These are phyloP conservation scores for Endoconidiophora polonica DNA, from an alignment of 2,329 filamentous ascomycete species.

Conservation along the genomic window DNA sequence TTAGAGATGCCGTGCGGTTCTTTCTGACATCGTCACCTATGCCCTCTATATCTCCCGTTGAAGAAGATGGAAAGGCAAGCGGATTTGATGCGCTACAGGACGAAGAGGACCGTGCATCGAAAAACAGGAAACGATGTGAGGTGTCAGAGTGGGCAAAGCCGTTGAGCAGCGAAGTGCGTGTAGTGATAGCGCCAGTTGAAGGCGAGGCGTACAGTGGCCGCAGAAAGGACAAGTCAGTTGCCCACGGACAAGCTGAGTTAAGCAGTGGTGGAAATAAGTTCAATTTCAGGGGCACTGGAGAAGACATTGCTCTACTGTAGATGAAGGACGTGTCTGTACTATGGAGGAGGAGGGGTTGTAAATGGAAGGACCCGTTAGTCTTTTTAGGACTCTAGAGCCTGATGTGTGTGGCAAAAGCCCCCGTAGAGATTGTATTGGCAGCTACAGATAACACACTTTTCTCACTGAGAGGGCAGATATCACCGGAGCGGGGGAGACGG, in stretches of 20 bases:
- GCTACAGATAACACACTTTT: no score
- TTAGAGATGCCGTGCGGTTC: constrained; percentile 33
- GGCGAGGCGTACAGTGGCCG: constrained; percentile 40
- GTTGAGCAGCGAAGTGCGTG: constrained; percentile 47
- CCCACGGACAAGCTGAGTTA: constrained; percentile 65
- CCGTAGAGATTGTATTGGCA: no score
- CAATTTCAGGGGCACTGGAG: constrained; percentile 19
- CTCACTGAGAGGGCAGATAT: no score
- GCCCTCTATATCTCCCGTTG: neutral
- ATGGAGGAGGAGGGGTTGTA: no score
- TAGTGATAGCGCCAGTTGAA: constrained; percentile 57
- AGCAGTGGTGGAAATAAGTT: constrained; percentile 47
- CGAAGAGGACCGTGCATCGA: constrained; percentile 26
- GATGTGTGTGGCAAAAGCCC: no score
- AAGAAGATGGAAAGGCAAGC: constrained; percentile 16
- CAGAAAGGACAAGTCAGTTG: constrained; percentile 47
- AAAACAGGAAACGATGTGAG: constrained; percentile 51
- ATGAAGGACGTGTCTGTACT: no score
- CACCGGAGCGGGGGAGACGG: no score
- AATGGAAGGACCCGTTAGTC: no score
- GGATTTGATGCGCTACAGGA: constrained; percentile 4
- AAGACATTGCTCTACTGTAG: no score
- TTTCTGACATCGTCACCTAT: constrained; percentile 11
- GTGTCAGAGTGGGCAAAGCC: constrained; percentile 46
- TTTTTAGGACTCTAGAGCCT: no score